Percentiles rank a stretch among this genome's conserved stretches.
Conservation (phyloP, 139 green algal species). For the Tetraselmis chui region DNA sequence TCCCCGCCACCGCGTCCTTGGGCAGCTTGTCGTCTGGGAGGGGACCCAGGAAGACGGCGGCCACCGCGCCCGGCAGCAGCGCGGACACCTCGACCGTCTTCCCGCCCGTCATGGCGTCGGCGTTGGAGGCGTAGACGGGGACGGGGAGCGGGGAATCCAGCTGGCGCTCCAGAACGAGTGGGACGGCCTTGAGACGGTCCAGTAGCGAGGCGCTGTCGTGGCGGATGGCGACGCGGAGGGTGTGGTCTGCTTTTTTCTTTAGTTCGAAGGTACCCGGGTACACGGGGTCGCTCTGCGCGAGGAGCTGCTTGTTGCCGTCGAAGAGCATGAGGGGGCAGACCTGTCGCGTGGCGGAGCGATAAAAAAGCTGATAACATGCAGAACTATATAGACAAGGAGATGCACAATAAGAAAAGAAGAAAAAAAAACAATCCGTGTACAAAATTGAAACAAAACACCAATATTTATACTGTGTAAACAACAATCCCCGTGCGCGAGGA, state of each 20-base stretch:
- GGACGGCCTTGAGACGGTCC: constrained; percentile 49
- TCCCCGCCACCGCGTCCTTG: constrained; percentile 63
- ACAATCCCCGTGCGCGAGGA: not conserved
- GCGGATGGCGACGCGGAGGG: constrained; percentile 52
- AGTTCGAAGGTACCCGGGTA: constrained; percentile 53
- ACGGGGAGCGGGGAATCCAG: constrained; percentile 42
- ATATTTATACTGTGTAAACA: too few species aligned
- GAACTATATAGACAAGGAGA: too few species aligned
- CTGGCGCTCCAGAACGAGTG: constrained; percentile 41
- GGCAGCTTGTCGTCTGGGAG: constrained; percentile 70
- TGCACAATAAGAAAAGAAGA: too few species aligned
- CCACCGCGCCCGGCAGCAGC: constrained; percentile 23
- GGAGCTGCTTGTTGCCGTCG: constrained; percentile 63
- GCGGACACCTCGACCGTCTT: not conserved
- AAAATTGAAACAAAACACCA: too few species aligned
- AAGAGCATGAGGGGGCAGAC: constrained; percentile 36
- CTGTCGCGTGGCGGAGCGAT: too few species aligned
- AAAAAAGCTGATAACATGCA: too few species aligned
- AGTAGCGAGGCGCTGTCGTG: constrained; percentile 70
- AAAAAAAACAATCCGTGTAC: too few species aligned
- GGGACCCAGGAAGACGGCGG: constrained; percentile 55
- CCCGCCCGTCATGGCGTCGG: constrained; percentile 31
- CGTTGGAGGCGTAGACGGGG: constrained; percentile 51
- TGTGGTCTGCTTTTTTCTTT: constrained; percentile 59
- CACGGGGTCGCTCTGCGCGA: constrained; percentile 40